These are phyloP conservation scores for Daedaleopsis nitida DNA, from an alignment of 768 basidiomycete species.

Conservation along the genomic window DNA sequence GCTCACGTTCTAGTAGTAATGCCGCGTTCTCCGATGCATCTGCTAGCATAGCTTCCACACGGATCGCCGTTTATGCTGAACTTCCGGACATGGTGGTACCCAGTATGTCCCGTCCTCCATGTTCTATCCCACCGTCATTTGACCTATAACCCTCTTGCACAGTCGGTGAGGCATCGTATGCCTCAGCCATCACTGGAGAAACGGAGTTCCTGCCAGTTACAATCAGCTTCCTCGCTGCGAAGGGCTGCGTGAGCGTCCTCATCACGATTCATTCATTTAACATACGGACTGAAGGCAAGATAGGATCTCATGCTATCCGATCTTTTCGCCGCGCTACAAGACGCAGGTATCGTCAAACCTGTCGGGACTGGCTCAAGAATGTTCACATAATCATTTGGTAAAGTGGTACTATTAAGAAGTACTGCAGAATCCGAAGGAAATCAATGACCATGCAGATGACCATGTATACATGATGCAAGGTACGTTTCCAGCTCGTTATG, in stretches of 20 bases:
- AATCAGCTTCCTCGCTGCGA: conserved; percentile 31
- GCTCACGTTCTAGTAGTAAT: conserved; percentile 5
- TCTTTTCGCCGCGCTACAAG: conserved; percentile 29
- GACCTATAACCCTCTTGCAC: not conserved
- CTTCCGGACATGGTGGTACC: conserved; percentile 35
- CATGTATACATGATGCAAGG: no score
- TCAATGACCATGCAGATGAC: no score
- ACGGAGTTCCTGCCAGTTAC: conserved; percentile 33
- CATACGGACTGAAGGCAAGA: not conserved
- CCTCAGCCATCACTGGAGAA: conserved; percentile 31
- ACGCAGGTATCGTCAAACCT: conserved; percentile 25
- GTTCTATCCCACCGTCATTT: not conserved
- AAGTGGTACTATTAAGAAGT: no score
- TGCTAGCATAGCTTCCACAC: conserved; percentile 25
- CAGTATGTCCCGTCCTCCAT: conserved; percentile 16
- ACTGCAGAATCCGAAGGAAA: no score
- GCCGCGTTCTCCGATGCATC: conserved; percentile 25
- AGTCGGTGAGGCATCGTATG: conserved; percentile 32
- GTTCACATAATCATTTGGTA: conserved; percentile 17
- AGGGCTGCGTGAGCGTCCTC: conserved; percentile 28
- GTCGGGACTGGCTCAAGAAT: conserved; percentile 26
- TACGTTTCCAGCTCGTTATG: no score
- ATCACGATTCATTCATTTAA: not conserved
- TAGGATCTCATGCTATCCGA: conserved; percentile 34
- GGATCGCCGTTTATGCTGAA: conserved; percentile 29